Evolutionary conservation across 208 protist genomes (phyloP), one percentile per base, ranked within the genome.

Genomic region (Blastocrithidia nonstop): DNA sequence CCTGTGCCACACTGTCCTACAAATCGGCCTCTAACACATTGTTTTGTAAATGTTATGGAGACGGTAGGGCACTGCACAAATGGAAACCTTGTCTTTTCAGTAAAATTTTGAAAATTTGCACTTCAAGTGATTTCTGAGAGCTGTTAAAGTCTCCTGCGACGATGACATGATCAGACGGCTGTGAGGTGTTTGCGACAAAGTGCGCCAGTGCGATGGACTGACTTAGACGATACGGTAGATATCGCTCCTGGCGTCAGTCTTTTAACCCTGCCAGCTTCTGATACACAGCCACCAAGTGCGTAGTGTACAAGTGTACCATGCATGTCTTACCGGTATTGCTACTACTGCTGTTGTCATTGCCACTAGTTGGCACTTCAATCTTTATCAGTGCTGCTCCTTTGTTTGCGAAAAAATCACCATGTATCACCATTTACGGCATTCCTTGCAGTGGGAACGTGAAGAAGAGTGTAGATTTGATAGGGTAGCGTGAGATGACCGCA

Each of bases 321-420:
- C 67, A 66, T 50, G 44, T 49, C 3, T 37, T n/a, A 6, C 68
- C 46, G 11, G 21, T 17, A 6, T 1, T 13, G 21, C 26, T 35
- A n/a, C 23, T 26, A 27, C 25, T 33, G 7, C 36, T 20, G 29
- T 44, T 52, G 13, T 42, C 47, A 6, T 43, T 49, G 6, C 25
- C 32, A 2, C 51, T 42, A 15, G 73, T 51, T 16, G 82, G 82
- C 28, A 88, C 74, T 38, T 61, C 48, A 2, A 92, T 33, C 29
- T 71, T 65, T 6, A 87, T 52, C 35, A 79, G 59, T 24, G 82
- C 77, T 0, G 54, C 76, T 1, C 82, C 82, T 52, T 92, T 92
- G 61, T 92, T 92, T 0, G 82, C 74, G 33, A 84, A 92, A 66
- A 86, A 92, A 49, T 92, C 82, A 3, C 82, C 82, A 49, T 92